A percentile compares a stretch with the other conserved stretches of the same genome.
phyloP scores from a whole-genome alignment of 2,329 filamentous ascomycete species.

The Atkinsonella hypoxylon region DNA sequence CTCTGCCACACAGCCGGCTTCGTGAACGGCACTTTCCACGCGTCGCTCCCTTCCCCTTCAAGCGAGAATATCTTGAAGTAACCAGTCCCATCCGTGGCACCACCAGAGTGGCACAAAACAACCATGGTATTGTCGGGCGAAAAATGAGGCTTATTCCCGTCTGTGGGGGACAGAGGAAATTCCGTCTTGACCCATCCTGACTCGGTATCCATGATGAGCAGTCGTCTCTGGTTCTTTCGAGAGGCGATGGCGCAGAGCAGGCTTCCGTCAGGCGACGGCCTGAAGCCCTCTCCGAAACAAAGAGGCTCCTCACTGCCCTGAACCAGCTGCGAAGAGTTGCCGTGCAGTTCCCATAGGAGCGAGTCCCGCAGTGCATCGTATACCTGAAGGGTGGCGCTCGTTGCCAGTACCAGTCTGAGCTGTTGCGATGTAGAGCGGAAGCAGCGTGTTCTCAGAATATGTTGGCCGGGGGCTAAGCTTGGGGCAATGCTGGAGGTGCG shows the following conservation, averaged over 20 bases:
- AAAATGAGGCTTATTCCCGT: conserved; percentile 4
- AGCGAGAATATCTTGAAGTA: conserved; percentile 1
- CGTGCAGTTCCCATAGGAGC: conserved; percentile 7
- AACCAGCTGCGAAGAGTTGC: conserved; percentile 6
- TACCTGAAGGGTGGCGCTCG: conserved; percentile 2
- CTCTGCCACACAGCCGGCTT: conserved; percentile 3
- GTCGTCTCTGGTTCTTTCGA: conserved; percentile 1
- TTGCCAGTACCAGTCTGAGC: conserved; percentile 2
- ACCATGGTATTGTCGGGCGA: conserved; percentile 5
- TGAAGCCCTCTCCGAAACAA: conserved; percentile 2
- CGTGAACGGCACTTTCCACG: background rate
- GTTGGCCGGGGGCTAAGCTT: conserved; percentile 2
- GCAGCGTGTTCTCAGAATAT: conserved; percentile 1
- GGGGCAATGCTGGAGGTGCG: conserved; percentile 2
- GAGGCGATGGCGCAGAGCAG: conserved; percentile 3
- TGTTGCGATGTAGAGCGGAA: conserved; percentile 1
- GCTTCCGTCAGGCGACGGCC: conserved; percentile 5
- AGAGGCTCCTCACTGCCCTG: conserved; percentile 5
- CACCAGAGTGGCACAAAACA: background rate
- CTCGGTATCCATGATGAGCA: conserved; percentile 3
- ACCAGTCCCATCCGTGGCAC: background rate
- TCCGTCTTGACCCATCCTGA: conserved; percentile 5
- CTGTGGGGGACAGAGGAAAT: background rate
- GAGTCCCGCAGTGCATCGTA: conserved; percentile 3
- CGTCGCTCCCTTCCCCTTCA: background rate